These are phyloP conservation scores for Lentinula novae-zelandiae DNA, from an alignment of 1,284 basidiomycete species.

Conservation along the genomic window DNA sequence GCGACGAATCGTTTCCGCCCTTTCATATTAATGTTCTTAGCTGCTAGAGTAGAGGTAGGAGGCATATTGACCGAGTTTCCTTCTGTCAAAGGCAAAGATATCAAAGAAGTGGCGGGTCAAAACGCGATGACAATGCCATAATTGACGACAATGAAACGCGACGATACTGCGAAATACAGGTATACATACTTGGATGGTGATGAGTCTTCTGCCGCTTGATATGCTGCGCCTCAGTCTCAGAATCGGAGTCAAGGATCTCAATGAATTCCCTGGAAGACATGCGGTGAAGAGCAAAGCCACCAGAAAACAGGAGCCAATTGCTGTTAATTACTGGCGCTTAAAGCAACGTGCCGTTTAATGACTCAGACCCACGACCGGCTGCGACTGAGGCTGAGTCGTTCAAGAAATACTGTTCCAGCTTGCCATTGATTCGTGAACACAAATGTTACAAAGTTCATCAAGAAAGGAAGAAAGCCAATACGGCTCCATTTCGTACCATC, in stretches of 20 bases:
- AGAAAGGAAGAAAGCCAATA: too few species aligned
- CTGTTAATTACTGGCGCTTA: too few species aligned
- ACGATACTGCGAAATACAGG: background rate
- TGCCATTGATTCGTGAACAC: too few species aligned
- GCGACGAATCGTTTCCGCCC: conserved; percentile 50
- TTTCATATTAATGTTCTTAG: conserved; percentile 41
- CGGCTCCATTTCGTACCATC: too few species aligned
- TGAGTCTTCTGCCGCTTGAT: conserved; percentile 2
- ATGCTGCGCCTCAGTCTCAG: background rate
- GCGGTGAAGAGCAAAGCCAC: background rate
- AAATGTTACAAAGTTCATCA: too few species aligned
- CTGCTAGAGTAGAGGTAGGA: background rate
- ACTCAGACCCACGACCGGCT: too few species aligned
- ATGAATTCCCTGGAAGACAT: background rate
- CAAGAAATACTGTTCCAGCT: too few species aligned
- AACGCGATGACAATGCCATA: background rate
- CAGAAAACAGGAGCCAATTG: too few species aligned
- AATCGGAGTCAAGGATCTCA: background rate
- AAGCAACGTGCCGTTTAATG: too few species aligned
- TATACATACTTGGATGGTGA: background rate
- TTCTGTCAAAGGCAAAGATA: background rate
- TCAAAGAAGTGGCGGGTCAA: background rate
- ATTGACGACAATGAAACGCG: background rate
- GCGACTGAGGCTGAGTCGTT: too few species aligned
- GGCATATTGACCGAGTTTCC: background rate